Conservation (phyloP, 2,329 filamentous ascomycete species). For the Cordyceps pruinosa region DNA sequence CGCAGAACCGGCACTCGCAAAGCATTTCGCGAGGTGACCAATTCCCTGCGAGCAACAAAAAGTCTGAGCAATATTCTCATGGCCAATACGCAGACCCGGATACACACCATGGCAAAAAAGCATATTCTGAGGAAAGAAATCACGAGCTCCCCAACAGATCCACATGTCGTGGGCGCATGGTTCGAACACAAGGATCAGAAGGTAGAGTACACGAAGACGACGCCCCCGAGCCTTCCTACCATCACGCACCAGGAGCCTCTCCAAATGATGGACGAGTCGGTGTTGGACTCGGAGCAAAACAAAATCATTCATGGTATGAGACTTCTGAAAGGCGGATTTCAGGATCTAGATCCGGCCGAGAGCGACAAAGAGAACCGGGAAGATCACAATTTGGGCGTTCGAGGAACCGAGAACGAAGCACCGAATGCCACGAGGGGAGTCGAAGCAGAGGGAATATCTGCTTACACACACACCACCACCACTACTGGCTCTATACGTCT, state of each 20-base stretch:
- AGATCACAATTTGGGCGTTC: background rate
- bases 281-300: background rate
- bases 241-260: background rate
- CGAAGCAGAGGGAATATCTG: slow-evolving; percentile 30
- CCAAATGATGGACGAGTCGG: background rate
- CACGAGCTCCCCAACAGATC: background rate
- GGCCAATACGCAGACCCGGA: background rate
- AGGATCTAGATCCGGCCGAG: background rate
- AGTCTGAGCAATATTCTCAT: background rate
- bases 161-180: background rate
- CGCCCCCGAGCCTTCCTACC: background rate
- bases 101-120: background rate
- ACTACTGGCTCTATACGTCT: slow-evolving; percentile 47
- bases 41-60: background rate
- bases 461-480: slow-evolving; percentile 54
- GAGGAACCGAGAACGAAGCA: background rate
- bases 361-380: slow-evolving; percentile 2
- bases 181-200: background rate
- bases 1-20: background rate
- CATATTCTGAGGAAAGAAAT: background rate
- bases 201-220: background rate
- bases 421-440: slow-evolving; percentile 13
- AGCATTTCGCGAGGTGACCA: slow-evolving; percentile 32
- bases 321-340: too few species aligned
- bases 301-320: too few species aligned